A percentile compares a stretch with the other conserved stretches of the same genome.
phyloP scores from a whole-genome alignment of 352 stramenopile species.

The Plasmopara halstedii region DNA sequence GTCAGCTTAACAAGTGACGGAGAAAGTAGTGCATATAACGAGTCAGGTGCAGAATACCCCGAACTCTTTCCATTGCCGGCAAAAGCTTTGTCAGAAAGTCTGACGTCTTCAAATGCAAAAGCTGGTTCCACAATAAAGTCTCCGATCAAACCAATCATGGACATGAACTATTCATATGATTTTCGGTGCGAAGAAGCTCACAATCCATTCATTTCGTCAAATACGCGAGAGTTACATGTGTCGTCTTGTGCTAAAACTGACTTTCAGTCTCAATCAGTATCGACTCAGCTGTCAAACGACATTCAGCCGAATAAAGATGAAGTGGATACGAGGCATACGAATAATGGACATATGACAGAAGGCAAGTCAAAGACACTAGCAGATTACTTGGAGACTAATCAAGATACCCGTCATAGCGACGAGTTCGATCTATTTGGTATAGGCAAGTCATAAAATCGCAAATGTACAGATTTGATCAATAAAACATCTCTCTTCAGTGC shows the following conservation, averaged over 20 bases:
- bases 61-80: constrained; percentile 27
- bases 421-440: constrained; percentile 28
- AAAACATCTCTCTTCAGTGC: too few relatives aligned
- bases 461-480: neutral
- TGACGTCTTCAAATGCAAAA: constrained; percentile 15
- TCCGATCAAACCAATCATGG: constrained; percentile 36
- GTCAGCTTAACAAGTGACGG: constrained; percentile 18
- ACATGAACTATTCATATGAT: constrained; percentile 61
- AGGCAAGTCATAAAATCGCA: constrained; percentile 12
- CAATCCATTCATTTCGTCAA: constrained; percentile 45
- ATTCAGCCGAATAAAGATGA: neutral
- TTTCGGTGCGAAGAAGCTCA: constrained; percentile 43
- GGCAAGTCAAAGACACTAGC: constrained; percentile 9
- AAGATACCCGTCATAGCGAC: constrained; percentile 13
- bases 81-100: constrained; percentile 14
- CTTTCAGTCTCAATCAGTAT: neutral
- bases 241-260: neutral
- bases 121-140: constrained; percentile 5
- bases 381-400: constrained; percentile 7
- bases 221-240: constrained; percentile 4
- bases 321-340: constrained; percentile 2
- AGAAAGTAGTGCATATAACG: constrained; percentile 14
- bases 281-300: neutral
- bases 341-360: neutral
- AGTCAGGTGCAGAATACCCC: constrained; percentile 15